Base-by-base conservation (phyloP, 1,139 yeast species). In the Sugiyamaella paludigena region DNA sequence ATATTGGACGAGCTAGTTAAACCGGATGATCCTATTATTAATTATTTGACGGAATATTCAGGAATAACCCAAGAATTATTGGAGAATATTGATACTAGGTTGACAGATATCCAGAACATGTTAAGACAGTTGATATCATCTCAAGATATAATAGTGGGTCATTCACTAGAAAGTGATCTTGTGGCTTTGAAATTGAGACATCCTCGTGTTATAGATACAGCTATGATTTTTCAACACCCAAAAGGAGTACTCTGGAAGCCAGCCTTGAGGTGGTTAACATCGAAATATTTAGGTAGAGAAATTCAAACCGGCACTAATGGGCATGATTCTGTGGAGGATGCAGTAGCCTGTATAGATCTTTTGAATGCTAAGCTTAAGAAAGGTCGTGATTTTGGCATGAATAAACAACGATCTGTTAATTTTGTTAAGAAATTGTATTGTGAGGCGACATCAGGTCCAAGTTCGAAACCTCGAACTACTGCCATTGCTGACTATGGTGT, bases 131-230 rank as follows among this genome's bases (percentile, higher is more conserved):
- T 87, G 19, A 77, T 92, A 2, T 94, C 86, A 59, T 80, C 94
- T 0, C 72, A 53, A 6, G 74, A 70, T 49, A 79, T 88, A 28
- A 67, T 92, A 6, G 76, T 92, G 4, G 98, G 98, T 0, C 98
- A 92, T 67, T 96, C 98, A 0, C 72, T 92, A 45, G 97, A 92
- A 59, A 87, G 87, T 63, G 98, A 92, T 67, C 68, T 92, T 65
- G 82, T 83, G 57, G 87, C 87, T n/a, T 74, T 92, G 75, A 71
- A 95, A 53, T 60, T 92, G 39, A 74, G 87, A 16, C 97, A 89
- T 64, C 75, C 78, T 7, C 75, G 73, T 32, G 74, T 91, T 11
- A 82, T 92, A 36, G 98, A 92, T 63, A 92, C 98, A 0, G 87
- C 97, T 0, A 76, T 91, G 2, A 64, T 87, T 33, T 91, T 77